Evolutionary conservation across 768 basidiomycete species (phyloP), one percentile per base, ranked within the genome.

Genomic region (Boletus sp.): DNA sequence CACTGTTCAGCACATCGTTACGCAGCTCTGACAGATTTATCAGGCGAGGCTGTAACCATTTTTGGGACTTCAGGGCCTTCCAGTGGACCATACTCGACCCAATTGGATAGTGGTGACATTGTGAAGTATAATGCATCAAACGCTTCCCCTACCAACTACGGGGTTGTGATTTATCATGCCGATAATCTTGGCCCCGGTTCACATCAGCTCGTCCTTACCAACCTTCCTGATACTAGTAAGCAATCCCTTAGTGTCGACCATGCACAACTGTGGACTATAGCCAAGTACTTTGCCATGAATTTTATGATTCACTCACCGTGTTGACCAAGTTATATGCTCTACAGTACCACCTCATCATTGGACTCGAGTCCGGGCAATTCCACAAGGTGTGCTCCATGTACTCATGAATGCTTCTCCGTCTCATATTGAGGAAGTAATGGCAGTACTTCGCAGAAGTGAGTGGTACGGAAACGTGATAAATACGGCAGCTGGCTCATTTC

Each of bases 31-130:
- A 55, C 41, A 32, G 10, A 37, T 33, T 19, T 33, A 21, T 40
- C 40, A 76, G 80, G 77, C 40, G 75, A 76, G 44, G 74, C 71
- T 7, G 67, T 82, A 8, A 75, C 74, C 5, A 53, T 81, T 11
- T 80, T 73, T 40, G 78, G 79, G 14, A 72, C 77, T 19, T 70
- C 76, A 1, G 71, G 75, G 5, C 72, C 75, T 4, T 50, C 56
- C 4, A 70, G 68, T 40, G 68, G 74, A 29, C 66, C 64, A 1
- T 79, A 75, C 52, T 63, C 66, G 0, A 70, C 67, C 23, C 67
- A 74, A 43, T 34, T 79, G 41, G 76, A 78, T 34, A 67, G 65
- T n/a, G 68, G 68, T 5, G 35, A 58, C 10, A n/a, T 58, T 2
- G 19, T 39, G 19, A 37, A 47, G 0, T 69, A 69, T 27, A 64